Conservation (phyloP, 108 stramenopile genomes). For the Fragilariopsis cylindrus region DNA sequence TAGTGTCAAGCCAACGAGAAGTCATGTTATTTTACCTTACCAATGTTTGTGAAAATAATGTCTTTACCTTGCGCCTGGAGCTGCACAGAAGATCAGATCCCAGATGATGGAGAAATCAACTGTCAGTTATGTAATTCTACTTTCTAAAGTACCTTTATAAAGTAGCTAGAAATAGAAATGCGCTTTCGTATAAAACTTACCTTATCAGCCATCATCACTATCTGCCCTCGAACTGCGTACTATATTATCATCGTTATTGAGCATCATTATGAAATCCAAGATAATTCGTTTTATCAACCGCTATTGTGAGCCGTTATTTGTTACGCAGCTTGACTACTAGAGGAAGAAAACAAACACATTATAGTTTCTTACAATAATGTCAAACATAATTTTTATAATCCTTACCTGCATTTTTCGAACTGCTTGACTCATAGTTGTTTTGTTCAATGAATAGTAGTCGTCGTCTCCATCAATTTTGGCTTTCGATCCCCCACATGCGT, state of each 20-base stretch:
- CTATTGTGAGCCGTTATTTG: too few relatives aligned
- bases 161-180: neutral
- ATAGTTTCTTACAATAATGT: constrained; percentile 3
- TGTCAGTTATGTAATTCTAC: too few relatives aligned
- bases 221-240: constrained; percentile 76
- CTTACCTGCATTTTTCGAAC: constrained; percentile 25
- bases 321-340: too few relatives aligned
- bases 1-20: too few relatives aligned
- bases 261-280: constrained; percentile 41
- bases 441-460: constrained; percentile 32
- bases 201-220: constrained; percentile 71
- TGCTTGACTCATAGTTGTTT: constrained; percentile 39
- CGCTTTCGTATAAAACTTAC: constrained; percentile 21
- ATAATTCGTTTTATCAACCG: constrained; percentile 32
- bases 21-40: neutral
- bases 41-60: constrained; percentile 92
- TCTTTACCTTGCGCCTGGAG: constrained; percentile 11
- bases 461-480: constrained; percentile 2
- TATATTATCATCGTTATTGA: constrained; percentile 46
- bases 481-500: constrained; percentile 42
- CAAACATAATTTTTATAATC: too few relatives aligned
- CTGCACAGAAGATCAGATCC: neutral
- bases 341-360: neutral
- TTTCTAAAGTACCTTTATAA: too few relatives aligned
- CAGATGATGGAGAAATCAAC: too few relatives aligned